Percentiles rank a stretch among this genome's conserved stretches.
phyloP scores from a whole-genome alignment of 495 filamentous ascomycete genomes.

The Aspergillus funiculosus region DNA sequence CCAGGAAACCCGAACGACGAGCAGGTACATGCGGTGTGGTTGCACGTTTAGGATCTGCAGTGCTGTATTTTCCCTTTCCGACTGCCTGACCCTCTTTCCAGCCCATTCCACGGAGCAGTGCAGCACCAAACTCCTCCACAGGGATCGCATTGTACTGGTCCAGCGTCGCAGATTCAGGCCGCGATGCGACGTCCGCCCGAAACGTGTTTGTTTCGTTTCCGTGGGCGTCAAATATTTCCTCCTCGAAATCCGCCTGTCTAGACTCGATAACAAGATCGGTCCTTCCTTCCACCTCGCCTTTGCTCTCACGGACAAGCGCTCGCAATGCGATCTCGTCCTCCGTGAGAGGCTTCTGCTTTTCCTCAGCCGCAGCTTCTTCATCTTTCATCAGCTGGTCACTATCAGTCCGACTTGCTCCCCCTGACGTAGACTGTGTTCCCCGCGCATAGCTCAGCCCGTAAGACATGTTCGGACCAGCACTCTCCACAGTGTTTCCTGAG shows the following conservation, averaged over 20 bases:
- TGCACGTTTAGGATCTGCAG: slow-evolving; percentile 23
- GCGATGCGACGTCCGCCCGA: slow-evolving; percentile 57
- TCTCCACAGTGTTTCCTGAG: slow-evolving; percentile 31
- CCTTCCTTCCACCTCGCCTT: slow-evolving; percentile 43
- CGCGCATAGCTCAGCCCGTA: slow-evolving; percentile 45
- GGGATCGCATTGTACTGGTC: slow-evolving; percentile 85
- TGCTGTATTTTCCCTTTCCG: slow-evolving; percentile 49
- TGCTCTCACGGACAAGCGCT: slow-evolving; percentile 60
- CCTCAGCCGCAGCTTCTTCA: slow-evolving; percentile 14
- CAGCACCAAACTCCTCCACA: slow-evolving; percentile 89
- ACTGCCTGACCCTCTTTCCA: slow-evolving; percentile 82
- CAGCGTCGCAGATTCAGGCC: slow-evolving; percentile 67
- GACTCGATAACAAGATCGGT: slow-evolving; percentile 59
- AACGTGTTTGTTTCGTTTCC: slow-evolving; percentile 61
- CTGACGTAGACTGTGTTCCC: slow-evolving; percentile 11
- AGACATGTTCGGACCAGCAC: slow-evolving; percentile 35
- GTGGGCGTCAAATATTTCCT: slow-evolving; percentile 15
- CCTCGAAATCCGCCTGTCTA: slow-evolving; percentile 20
- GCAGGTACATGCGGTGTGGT: slow-evolving; percentile 45
- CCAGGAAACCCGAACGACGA: slow-evolving; percentile 71
- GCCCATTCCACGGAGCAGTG: slow-evolving; percentile 82
- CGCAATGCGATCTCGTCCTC: slow-evolving; percentile 76
- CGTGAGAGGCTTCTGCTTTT: slow-evolving; percentile 36
- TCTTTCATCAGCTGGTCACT: slow-evolving; percentile 31
- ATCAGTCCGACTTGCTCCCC: slow-evolving; percentile 21